Conservation (phyloP, 2,329 filamentous ascomycete genomes). For the Cladobotryum protrusum region DNA sequence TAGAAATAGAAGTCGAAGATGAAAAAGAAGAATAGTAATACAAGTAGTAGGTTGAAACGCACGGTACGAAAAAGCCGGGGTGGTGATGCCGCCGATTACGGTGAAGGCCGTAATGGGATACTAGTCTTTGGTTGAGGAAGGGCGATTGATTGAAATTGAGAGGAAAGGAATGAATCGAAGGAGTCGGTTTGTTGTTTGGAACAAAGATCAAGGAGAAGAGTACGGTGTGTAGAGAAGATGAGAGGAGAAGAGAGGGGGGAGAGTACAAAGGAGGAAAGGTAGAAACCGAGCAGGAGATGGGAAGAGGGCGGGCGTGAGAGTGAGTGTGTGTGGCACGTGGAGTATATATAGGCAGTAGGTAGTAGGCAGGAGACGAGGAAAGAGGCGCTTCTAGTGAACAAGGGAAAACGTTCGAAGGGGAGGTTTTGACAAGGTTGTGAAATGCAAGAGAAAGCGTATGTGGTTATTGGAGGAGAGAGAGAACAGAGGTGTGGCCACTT, state of each 20-base stretch:
- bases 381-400: not conserved
- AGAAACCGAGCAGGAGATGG: not conserved
- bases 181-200: too few species aligned
- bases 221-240: not conserved
- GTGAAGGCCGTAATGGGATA: too few species aligned
- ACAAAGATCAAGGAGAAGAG: not conserved
- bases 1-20: not conserved
- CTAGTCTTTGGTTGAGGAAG: too few species aligned
- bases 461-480: too few species aligned
- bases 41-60: not conserved
- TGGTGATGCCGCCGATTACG: too few species aligned
- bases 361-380: not conserved
- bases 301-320: not conserved
- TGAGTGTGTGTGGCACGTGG: slow-evolving; percentile 1
- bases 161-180: too few species aligned
- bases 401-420: not conserved
- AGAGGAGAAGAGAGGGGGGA: slow-evolving; percentile 1
- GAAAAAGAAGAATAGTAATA: not conserved
- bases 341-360: not conserved
- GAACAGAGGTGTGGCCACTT: too few species aligned
- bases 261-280: not conserved
- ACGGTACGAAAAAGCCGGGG: too few species aligned
- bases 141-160: too few species aligned
- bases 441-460: too few species aligned
- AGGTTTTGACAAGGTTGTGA: too few species aligned